These are phyloP conservation scores for Strobilomyces echinocephalus DNA, from an alignment of 768 basidiomycete genomes.

Conservation along the genomic window DNA sequence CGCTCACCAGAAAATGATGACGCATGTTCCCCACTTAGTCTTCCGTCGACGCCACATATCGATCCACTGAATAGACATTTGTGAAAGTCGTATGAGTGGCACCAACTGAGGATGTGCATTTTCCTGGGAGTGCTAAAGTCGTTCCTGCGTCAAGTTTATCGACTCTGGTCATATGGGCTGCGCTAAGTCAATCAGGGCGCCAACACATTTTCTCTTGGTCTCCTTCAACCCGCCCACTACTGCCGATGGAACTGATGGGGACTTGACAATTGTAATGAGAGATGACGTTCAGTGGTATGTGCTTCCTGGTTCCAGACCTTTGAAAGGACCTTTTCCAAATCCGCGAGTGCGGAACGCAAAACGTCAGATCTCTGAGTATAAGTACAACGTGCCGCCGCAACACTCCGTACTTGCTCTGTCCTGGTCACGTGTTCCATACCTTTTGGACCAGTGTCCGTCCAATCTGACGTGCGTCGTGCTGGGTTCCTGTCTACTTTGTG, in stretches of 20 bases:
- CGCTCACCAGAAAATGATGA: not conserved
- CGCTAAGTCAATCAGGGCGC: not conserved
- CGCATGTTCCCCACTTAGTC: not conserved
- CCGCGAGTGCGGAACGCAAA: constrained; percentile 1
- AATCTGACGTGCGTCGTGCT: constrained; percentile 1
- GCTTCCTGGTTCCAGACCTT: not conserved
- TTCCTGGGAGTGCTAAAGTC: not conserved
- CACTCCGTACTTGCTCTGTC: constrained; percentile 24
- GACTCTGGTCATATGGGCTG: not conserved
- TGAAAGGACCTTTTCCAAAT: constrained; percentile 2
- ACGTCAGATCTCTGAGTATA: not conserved
- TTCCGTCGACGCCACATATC: not conserved
- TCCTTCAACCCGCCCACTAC: not conserved
- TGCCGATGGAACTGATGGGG: not conserved
- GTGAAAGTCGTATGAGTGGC: not conserved
- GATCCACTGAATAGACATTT: constrained; percentile 1
- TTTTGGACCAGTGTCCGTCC: not conserved
- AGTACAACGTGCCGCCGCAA: constrained; percentile 23
- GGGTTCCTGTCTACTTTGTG: constrained; percentile 17
- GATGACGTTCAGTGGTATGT: not conserved
- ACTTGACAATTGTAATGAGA: not conserved
- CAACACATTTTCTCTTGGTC: not conserved
- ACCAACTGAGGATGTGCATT: not conserved
- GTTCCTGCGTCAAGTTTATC: not conserved
- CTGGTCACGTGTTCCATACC: constrained; percentile 15